These are phyloP conservation scores for Exserohilum rostratum DNA, from an alignment of 2,329 filamentous ascomycete genomes.

Conservation along the genomic window DNA sequence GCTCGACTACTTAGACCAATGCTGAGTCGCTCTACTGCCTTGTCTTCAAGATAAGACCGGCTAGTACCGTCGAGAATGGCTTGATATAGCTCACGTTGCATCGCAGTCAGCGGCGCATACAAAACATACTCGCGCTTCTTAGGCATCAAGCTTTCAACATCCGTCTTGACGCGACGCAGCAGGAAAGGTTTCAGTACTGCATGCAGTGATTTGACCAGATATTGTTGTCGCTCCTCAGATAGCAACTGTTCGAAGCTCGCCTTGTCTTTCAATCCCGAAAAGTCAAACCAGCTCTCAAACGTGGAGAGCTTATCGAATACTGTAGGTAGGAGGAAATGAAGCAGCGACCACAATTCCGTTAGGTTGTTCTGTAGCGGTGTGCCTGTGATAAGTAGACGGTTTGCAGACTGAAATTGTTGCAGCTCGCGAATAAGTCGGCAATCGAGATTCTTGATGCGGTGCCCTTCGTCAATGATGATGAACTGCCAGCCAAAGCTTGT, in stretches of 20 bases:
- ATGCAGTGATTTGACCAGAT: constrained; percentile 85
- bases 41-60: constrained; percentile 70
- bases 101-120: constrained; percentile 87
- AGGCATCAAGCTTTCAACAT: constrained; percentile 88
- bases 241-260: constrained; percentile 78
- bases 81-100: constrained; percentile 90
- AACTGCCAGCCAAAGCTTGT: constrained; percentile 92
- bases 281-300: constrained; percentile 97
- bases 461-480: constrained; percentile 97
- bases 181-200: constrained; percentile 91
- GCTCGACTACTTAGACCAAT: constrained; percentile 48
- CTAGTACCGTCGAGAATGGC: constrained; percentile 67
- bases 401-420: constrained; percentile 86
- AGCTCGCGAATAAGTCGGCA: constrained; percentile 89
- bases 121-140: constrained; percentile 97
- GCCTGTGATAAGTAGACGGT: constrained; percentile 88
- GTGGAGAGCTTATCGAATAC: constrained; percentile 93
- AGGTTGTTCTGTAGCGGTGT: constrained; percentile 96
- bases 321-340: constrained; percentile 90
- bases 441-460: constrained; percentile 96
- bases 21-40: constrained; percentile 70
- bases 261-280: constrained; percentile 87
- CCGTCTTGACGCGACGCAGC: constrained; percentile 85
- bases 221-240: constrained; percentile 76
- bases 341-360: constrained; percentile 89